A percentile compares a stretch with the other conserved stretches of the same genome.
phyloP scores from a whole-genome alignment of 2,329 filamentous ascomycete genomes.

The Diaporthe amygdali region DNA sequence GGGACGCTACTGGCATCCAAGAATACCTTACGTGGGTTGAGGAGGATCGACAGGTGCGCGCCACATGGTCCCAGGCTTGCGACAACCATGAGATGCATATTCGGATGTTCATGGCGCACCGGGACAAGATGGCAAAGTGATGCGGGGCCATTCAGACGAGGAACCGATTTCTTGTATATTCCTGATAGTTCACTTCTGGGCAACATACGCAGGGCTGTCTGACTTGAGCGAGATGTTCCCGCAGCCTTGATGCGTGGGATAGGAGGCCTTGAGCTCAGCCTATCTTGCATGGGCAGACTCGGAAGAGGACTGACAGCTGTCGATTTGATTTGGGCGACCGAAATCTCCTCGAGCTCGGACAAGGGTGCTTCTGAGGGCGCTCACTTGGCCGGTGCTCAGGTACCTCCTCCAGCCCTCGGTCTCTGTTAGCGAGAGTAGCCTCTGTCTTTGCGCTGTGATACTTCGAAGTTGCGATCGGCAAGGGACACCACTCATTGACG shows the following conservation, averaged over 20 bases:
- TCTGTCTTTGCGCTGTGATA: neutral
- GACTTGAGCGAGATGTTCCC: neutral
- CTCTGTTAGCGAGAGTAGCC: neutral
- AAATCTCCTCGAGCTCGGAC: neutral
- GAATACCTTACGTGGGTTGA: slow-evolving; percentile 66
- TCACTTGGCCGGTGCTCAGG: neutral
- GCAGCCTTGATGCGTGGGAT: neutral
- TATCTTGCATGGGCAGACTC: neutral
- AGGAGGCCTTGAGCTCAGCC: no score
- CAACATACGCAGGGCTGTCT: neutral
- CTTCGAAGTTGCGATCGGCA: neutral
- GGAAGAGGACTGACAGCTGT: neutral
- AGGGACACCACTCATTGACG: no score
- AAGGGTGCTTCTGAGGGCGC: neutral
- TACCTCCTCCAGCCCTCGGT: neutral
- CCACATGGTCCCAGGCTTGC: slow-evolving; percentile 64
- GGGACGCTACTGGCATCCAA: slow-evolving; percentile 51
- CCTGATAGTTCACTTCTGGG: neutral
- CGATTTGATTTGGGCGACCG: neutral
- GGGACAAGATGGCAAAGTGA: slow-evolving; percentile 49
- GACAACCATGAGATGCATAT: slow-evolving; percentile 65
- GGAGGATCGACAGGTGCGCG: slow-evolving; percentile 68
- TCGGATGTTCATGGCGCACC: slow-evolving; percentile 59
- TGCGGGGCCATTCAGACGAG: neutral
- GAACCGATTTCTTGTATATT: neutral